Evolutionary conservation across 192 early-diverging fungal genomes (phyloP), one percentile per base, ranked within the genome.

Genomic region (Coemansia sp.): DNA sequence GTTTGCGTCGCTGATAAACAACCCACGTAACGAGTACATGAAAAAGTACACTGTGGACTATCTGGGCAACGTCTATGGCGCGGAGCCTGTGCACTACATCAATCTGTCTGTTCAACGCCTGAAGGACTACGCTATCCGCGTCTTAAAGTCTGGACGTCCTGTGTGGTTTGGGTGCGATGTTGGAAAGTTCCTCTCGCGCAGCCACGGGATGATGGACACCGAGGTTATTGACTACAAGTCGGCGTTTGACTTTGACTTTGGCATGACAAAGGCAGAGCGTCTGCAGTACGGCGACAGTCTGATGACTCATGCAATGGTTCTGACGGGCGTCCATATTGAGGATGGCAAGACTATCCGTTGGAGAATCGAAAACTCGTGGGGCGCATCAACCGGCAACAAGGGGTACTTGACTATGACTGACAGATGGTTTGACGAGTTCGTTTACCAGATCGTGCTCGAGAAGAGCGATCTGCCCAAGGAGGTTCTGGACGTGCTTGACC

Each of bases 221-320:
- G 75, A 87, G 41, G 64, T 88, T 7, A 85, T 85, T 64, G 88
- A 92, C 65, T 92, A 89, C 64, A 78, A 87, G 56, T 57, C 88
- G 0, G 89, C 84, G 5, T 93, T 93, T 72, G 83, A 87, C 64
- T 63, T 91, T 61, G 77, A 67, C 12, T 86, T 90, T 57, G 72
- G 75, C 0, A 59, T 87, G 73, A 86, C 73, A 64, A 93, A 93
- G 73, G 89, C 82, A 18, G 77, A 93, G 65, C 85, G 92, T 18
- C 71, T 93, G 63, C 68, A 89, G 67, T 88, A 89, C 59, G 88
- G 87, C 54, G 90, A 93, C 61, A 88, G 86, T 61, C 38, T 85
- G 63, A 93, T 93, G 89, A 93, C 92, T 10, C 92, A 93, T 54
- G 90, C 90, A 9, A 93, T 93, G 92, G 85, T 91, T 13, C 88